Evolutionary conservation across 1,139 yeast genomes (phyloP).

Genomic region (Yamadazyma triangularis): DNA sequence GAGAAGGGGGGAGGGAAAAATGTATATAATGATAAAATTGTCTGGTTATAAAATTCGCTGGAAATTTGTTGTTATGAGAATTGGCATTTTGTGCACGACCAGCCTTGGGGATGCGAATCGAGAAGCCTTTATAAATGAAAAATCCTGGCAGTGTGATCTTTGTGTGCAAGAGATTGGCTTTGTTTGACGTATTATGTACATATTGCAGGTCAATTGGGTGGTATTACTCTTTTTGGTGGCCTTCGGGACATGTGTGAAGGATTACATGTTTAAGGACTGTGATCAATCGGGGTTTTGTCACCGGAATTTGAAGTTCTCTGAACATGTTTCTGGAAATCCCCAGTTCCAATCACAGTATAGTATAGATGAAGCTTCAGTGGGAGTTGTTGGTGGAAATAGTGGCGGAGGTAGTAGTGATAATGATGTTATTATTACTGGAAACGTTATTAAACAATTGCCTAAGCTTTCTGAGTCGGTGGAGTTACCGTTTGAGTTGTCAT

Average conservation of each 20-base stretch:
- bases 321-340: constrained; percentile 1
- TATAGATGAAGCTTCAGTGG: background rate
- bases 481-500: constrained; percentile 53
- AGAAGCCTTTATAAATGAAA: too few relatives aligned
- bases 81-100: too few relatives aligned
- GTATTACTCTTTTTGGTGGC: constrained; percentile 1
- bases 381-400: background rate
- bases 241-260: constrained; percentile 49
- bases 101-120: too few relatives aligned
- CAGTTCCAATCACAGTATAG: background rate
- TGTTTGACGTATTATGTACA: too few relatives aligned
- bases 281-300: constrained; percentile 80
- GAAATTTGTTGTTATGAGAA: too few relatives aligned
- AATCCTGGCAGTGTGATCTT: too few relatives aligned
- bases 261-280: constrained; percentile 74
- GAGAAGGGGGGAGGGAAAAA: too few relatives aligned
- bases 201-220: background rate
- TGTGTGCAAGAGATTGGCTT: too few relatives aligned
- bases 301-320: constrained; percentile 72
- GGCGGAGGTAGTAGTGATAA: too few relatives aligned
- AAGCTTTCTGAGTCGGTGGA: constrained; percentile 15
- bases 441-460: constrained; percentile 38
- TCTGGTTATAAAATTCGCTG: too few relatives aligned
- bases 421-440: constrained; percentile 24
- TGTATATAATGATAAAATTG: too few relatives aligned